Percentiles rank a stretch among this genome's conserved stretches.
These are phyloP conservation scores for Marasmius oreades DNA, from an alignment of 1,284 basidiomycete genomes.

Conservation along the genomic window DNA sequence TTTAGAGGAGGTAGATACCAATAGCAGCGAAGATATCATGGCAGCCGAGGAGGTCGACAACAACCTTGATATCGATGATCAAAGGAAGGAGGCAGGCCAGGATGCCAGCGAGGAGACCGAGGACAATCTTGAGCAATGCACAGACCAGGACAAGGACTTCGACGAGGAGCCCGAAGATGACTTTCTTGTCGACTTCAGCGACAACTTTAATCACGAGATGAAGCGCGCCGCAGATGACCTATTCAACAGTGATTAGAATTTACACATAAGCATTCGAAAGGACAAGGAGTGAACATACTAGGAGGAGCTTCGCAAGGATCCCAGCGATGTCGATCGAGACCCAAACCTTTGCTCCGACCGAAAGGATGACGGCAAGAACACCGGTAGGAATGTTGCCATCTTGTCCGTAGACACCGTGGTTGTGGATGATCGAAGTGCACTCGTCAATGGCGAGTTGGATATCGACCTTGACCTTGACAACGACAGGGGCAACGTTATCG, in stretches of 20 bases:
- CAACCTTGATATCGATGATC: background rate
- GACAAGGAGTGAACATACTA: background rate
- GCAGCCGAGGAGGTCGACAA: background rate
- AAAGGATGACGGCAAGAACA: background rate
- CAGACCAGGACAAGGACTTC: background rate
- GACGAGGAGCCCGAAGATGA: background rate
- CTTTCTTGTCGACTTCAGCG: background rate
- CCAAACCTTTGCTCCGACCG: background rate
- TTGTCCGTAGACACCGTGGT: background rate
- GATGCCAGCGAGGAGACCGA: background rate
- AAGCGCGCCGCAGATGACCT: background rate
- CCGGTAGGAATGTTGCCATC: background rate
- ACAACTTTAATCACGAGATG: background rate
- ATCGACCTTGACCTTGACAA: constrained; percentile 5
- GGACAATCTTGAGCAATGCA: background rate
- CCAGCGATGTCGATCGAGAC: background rate
- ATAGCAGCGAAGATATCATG: background rate
- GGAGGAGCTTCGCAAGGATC: background rate
- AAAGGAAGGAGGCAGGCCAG: background rate
- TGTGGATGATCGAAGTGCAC: background rate
- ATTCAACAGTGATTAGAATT: background rate
- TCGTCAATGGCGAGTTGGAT: background rate
- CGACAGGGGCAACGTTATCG: constrained; percentile 3
- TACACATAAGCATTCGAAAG: no score
- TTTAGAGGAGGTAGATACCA: background rate